Base-by-base conservation (phyloP, 2,329 filamentous ascomycete species). In the Cladophialophora exuberans region DNA sequence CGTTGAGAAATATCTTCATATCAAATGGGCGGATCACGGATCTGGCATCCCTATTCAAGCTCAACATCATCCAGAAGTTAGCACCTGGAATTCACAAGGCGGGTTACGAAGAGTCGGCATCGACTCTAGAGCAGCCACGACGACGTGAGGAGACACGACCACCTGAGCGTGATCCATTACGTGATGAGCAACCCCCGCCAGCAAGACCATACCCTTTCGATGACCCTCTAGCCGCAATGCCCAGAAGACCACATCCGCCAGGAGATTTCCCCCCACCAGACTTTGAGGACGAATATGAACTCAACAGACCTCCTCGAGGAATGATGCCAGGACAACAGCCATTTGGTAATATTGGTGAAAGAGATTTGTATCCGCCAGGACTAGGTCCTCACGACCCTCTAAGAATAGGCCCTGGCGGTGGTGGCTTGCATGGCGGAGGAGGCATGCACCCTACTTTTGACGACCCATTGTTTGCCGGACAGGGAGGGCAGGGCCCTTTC, bases 371-470 rank as follows among this genome's bases (percentile, higher is more conserved):
- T 65, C 94, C 94, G 1, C 87, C 87, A 7, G 90, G 90, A 0
- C 75, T 99, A 0, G 92, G 91, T 0, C 92, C 92, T 0, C 79
- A 91, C 64, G 92, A 97, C 70, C 91, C 93, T 10, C 73, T 97
- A 2, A 77, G 88, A 26, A 83, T 90, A 52, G 82, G 85, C 5
- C 82, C 83, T 25, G 78, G 80, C 20, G 79, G 82, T 43, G 80
- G 83, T 0, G 39, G 39, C 11, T 71, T 84, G 4, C 82, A 83
- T 11, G 82, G 85, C 17, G 81, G 81, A 9, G 85, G 87, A 10
- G 94, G 94, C 1, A 99, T 99, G 94, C 89, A 97, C 72, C 94
- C 94, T 1, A 96, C 92, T 0, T 94, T 96, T 69, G 90, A 96
- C 65, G 92, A 97, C 67, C 90, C 90, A 5, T 72, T 97, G 43